Percentiles rank a stretch among this genome's conserved stretches.
phyloP scores from a whole-genome alignment of 2,329 filamentous ascomycete species.

The Fusarium redolens region DNA sequence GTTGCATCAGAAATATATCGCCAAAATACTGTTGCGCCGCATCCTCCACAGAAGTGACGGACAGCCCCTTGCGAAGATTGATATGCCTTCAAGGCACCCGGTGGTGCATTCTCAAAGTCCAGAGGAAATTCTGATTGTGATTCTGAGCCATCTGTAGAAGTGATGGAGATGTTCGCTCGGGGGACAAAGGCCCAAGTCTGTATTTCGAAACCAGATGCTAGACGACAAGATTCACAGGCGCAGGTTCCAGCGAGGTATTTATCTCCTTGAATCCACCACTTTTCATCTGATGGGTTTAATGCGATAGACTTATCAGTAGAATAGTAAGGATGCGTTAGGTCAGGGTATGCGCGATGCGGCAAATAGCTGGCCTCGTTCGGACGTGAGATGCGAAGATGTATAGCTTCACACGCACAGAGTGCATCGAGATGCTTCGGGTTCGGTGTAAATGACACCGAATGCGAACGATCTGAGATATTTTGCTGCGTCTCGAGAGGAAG shows the following conservation, averaged over 20 bases:
- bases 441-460: neutral
- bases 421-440: constrained; percentile 22
- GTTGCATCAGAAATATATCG: constrained; percentile 63
- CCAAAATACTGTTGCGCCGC: constrained; percentile 75
- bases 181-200: constrained; percentile 75
- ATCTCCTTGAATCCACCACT: constrained; percentile 68
- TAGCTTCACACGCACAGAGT: constrained; percentile 51
- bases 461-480: neutral
- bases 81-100: constrained; percentile 62
- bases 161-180: constrained; percentile 64
- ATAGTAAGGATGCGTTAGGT: constrained; percentile 63
- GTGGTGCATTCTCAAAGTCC: constrained; percentile 51
- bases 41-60: constrained; percentile 71
- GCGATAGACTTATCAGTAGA: constrained; percentile 46
- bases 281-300: constrained; percentile 60
- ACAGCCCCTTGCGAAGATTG: constrained; percentile 63
- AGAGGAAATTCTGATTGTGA: constrained; percentile 39
- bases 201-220: constrained; percentile 70
- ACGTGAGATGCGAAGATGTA: constrained; percentile 67
- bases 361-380: constrained; percentile 60
- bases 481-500: constrained; percentile 1
- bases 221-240: constrained; percentile 70
- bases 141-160: constrained; percentile 32
- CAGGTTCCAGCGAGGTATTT: constrained; percentile 71
- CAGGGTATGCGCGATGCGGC: constrained; percentile 55